phyloP scores from a whole-genome alignment of 108 stramenopile species.

The Cyclotella kingstonii region DNA sequence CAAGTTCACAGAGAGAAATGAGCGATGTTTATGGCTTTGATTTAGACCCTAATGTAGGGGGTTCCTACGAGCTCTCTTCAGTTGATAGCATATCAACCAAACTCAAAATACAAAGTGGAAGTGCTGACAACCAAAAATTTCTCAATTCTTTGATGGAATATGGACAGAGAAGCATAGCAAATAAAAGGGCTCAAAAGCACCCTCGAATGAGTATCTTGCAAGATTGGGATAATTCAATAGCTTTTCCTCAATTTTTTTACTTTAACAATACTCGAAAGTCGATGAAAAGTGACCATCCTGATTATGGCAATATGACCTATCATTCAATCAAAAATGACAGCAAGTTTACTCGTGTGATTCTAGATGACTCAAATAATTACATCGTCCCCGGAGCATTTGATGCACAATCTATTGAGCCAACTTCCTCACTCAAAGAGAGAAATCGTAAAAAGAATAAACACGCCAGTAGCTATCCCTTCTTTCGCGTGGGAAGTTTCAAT shows the following conservation, averaged over 20 bases:
- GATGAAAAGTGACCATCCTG: conserved; percentile 4
- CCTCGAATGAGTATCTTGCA: conserved; percentile 6
- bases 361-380: neutral
- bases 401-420: conserved; percentile 6
- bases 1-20: no score
- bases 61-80: no score
- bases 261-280: neutral
- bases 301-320: conserved; percentile 20
- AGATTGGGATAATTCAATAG: conserved; percentile 7
- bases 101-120: no score
- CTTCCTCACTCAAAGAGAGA: neutral
- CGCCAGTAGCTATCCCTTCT: neutral
- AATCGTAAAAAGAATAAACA: neutral
- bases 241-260: conserved; percentile 7
- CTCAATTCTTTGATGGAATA: no score
- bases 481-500: conserved; percentile 8
- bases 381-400: conserved; percentile 27
- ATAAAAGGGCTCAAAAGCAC: neutral
- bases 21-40: no score
- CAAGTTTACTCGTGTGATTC: conserved; percentile 9
- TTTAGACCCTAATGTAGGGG: no score
- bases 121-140: no score
- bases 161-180: no score
- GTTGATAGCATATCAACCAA: no score
- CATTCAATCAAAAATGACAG: conserved; percentile 7